Conservation (phyloP, 2,329 filamentous ascomycete species). For the Fonsecaea erecta region DNA sequence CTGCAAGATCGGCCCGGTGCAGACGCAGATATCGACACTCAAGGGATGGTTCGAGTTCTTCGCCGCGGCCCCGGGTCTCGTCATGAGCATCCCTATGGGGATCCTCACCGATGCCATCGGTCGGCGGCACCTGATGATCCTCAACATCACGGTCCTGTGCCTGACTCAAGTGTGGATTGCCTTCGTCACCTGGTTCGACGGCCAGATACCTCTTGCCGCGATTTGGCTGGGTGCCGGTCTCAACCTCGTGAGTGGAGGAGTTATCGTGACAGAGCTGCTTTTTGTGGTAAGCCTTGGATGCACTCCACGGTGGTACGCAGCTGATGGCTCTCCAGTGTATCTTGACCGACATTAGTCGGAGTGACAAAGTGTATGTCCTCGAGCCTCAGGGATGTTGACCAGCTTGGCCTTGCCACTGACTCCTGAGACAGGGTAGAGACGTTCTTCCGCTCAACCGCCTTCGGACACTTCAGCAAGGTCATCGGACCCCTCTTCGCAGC, state of each 20-base stretch:
- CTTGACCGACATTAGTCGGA: conserved; percentile 56
- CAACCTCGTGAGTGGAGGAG: conserved; percentile 54
- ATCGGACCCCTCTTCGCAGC: conserved; percentile 47
- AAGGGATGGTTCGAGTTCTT: conserved; percentile 58
- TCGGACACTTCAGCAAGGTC: conserved; percentile 44
- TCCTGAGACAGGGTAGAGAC: conserved; percentile 45
- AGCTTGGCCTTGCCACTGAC: conserved; percentile 35
- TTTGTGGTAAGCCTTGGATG: conserved; percentile 41
- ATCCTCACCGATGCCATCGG: conserved; percentile 55
- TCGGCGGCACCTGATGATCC: conserved; percentile 51
- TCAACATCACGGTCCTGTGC: conserved; percentile 43
- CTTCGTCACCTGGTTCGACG: conserved; percentile 45
- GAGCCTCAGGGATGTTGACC: conserved; percentile 22
- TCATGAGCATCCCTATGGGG: conserved; percentile 56
- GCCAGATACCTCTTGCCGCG: conserved; percentile 51
- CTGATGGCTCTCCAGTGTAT: conserved; percentile 45
- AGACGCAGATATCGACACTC: conserved; percentile 55
- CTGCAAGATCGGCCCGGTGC: conserved; percentile 56
- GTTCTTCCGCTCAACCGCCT: conserved; percentile 49
- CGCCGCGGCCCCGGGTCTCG: conserved; percentile 49
- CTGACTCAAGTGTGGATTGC: conserved; percentile 31
- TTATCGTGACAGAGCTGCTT: conserved; percentile 53
- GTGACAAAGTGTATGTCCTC: conserved; percentile 47
- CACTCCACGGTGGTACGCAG: neutral
- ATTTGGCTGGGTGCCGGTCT: conserved; percentile 56